Percentiles rank a stretch among this genome's conserved stretches.
Conservation (phyloP, 352 stramenopile genomes). For the Thraustochytrium sp. region DNA sequence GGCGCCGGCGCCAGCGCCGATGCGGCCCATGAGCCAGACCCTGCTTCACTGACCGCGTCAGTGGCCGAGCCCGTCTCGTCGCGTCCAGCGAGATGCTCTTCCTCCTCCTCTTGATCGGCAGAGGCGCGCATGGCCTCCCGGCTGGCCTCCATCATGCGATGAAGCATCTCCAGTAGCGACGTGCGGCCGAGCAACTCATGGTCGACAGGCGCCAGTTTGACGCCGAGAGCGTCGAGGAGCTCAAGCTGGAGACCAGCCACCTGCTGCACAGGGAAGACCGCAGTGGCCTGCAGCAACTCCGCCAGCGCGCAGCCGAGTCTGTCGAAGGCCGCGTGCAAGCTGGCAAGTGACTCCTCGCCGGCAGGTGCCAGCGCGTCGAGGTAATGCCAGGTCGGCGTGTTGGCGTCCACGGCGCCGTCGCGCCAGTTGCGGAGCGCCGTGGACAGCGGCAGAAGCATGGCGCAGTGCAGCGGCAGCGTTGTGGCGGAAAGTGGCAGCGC, state of each 20-base stretch:
- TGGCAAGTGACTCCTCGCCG: background rate
- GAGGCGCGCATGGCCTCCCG: background rate
- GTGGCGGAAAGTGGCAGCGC: background rate
- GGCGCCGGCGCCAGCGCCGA: too few species aligned
- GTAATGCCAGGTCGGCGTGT: background rate
- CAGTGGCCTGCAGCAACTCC: background rate
- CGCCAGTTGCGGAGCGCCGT: background rate
- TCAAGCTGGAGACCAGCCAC: background rate
- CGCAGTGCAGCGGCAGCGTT: background rate
- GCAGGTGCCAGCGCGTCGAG: background rate
- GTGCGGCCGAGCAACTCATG: background rate
- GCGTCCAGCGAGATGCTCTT: background rate
- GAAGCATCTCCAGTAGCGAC: slow-evolving; percentile 9
- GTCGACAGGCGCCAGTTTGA: background rate
- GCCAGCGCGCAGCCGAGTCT: background rate
- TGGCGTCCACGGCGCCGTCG: background rate
- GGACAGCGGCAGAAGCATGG: background rate
- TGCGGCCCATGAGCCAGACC: too few species aligned
- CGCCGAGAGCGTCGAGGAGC: slow-evolving; percentile 13
- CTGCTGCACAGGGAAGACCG: background rate
- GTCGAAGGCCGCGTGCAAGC: background rate
- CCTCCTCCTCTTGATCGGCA: background rate
- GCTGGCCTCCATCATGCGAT: slow-evolving; percentile 20
- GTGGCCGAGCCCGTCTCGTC: too few species aligned
- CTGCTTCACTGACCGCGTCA: too few species aligned